Base-by-base conservation (phyloP, 83 land plant species). In the Picea abies region DNA sequence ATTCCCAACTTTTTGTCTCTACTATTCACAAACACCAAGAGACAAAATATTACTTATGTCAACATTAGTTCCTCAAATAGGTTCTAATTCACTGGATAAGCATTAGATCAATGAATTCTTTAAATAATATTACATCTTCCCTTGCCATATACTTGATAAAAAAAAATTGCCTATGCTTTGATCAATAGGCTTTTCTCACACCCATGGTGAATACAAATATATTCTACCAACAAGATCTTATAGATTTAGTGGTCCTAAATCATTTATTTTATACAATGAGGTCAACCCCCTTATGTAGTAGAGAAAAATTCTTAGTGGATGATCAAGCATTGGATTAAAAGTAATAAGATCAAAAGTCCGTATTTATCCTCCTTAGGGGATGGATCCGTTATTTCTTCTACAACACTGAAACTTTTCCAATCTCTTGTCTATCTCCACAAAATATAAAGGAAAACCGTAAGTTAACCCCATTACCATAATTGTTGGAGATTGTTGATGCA, bases 121-220 rank as follows among this genome's bases (percentile, higher is more conserved):
- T 47, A 5, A 44, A 44, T 0, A 44, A 44, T 44, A 44, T 0
- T 44, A 44, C 47, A 44, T 5, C 8, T 44, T 44, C 47, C 47
- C 8, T 0, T 0, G 8, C 47, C 52, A 47, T 47, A 47, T 7
- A 47, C 52, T 0, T 47, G 52, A 32, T 32, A 32, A 29, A 29
- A 29, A 1, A 29, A 29, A 29, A 29, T 29, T 29, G 32, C 32
- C 35, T 32, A 32, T 1, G 35, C 35, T 32, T 58, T 15, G 52
- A 78, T 25, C 63, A 49, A 8, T 3, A 58, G 80, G 20, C 0
- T 26, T 61, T 25, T 82, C 84, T 10, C 20, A 56, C 49, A 78
- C 60, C 84, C 84, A 83, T 39, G 84, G 66, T 16, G 81, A 78
- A 60, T 63, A 52, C 35, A 83, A 83, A 65, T 78, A 39, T 25